Evolutionary conservation across 441 rosid species (phyloP), one percentile per base, ranked within the genome.

Genomic region (Euphorbia corollata): DNA sequence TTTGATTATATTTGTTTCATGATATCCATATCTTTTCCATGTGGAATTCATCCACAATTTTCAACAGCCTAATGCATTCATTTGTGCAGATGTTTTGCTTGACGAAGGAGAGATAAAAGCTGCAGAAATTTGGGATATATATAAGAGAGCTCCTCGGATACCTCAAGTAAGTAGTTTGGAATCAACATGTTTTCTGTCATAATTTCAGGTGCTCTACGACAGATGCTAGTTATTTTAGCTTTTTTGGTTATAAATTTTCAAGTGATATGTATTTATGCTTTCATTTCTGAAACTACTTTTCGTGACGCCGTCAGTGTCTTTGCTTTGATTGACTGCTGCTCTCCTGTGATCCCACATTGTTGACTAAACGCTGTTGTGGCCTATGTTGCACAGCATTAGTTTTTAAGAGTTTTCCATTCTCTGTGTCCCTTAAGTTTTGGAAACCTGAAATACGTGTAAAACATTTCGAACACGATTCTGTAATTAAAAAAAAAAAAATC

Each of bases 101-200:
- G 96, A 85, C 61, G 81, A 82, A 24, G 96, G 92, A 63, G 84
- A 86, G 75, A 89, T 94, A 41, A 84, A 85, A 76, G 97, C 96
- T 23, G 84, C 79, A 30, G 88, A 94, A 74, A 88, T 91, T 71
- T 94, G 96, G 99, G 88, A 84, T 58, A 78, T 86, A 71, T 91
- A 84, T 79, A 86, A 80, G 65, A 82, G 76, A 68, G 75, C 89
- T 51, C 94, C 96, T 59, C 84, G 81, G 75, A 81, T 91, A 78
- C 83, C 88, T 76, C 96, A 91, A 84, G 99, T 87, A 24, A 78
- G 72, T 62, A 77, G 53, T 27, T 27, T 27, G 32, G 32, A 1
- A 27, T 27, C 1, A 1, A 36, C 41, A 36, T 36, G 41, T 36
- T 36, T 36, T 36, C 41, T 2, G 2, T 36, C 58, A 20, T 54